These are phyloP conservation scores for Infundibulicybe gibba DNA, from an alignment of 768 basidiomycete species.

Conservation along the genomic window DNA sequence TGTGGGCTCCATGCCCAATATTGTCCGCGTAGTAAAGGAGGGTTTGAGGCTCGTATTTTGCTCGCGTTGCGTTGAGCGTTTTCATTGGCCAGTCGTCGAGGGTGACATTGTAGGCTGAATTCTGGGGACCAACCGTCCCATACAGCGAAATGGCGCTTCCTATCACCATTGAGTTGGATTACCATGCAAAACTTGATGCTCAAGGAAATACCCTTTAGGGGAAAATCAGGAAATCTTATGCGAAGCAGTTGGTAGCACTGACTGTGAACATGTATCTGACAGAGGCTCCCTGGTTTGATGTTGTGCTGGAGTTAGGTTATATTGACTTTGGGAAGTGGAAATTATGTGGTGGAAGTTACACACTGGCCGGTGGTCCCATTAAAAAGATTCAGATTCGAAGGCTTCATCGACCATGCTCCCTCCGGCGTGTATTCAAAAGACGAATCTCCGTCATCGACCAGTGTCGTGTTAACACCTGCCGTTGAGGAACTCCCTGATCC, in stretches of 20 bases:
- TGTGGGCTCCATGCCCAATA: conserved; percentile 21
- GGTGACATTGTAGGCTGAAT: conserved; percentile 14
- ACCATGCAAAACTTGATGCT: neutral
- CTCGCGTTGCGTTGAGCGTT: conserved; percentile 14
- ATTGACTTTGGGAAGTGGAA: neutral
- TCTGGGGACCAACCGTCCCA: conserved; percentile 27
- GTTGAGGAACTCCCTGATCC: conserved; percentile 3
- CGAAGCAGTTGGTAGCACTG: neutral
- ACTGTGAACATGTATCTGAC: conserved; percentile 14
- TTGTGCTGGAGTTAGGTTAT: conserved; percentile 8
- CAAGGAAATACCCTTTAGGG: neutral
- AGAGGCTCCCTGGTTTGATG: conserved; percentile 9
- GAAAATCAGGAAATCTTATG: neutral
- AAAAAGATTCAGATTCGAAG: conserved; percentile 17
- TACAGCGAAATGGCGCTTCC: conserved; percentile 24
- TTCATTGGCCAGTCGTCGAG: conserved; percentile 16
- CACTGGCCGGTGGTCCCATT: conserved; percentile 27
- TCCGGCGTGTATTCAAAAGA: conserved; percentile 24
- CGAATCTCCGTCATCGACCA: conserved; percentile 18
- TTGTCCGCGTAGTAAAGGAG: conserved; percentile 18
- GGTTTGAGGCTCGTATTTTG: conserved; percentile 6
- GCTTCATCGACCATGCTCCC: conserved; percentile 20
- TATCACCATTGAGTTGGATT: neutral
- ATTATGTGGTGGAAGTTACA: conserved; percentile 2
- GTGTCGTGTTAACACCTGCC: conserved; percentile 1